Percentiles rank a stretch among this genome's conserved stretches.
Conservation (phyloP, 164 flowering plant genomes). For the Euptelea pleiosperma region DNA sequence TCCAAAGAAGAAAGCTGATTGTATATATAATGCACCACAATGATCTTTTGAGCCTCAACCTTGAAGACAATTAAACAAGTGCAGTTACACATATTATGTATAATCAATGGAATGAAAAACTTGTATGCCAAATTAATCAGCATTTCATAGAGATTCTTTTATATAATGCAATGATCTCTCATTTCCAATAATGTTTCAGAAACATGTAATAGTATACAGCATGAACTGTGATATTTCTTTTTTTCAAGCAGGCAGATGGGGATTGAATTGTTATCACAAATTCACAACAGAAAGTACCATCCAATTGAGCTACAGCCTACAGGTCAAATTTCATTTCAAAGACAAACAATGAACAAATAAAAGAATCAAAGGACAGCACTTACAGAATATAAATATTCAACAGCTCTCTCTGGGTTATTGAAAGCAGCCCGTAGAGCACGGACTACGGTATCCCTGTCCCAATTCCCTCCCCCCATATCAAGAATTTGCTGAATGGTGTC, state of each 20-base stretch:
- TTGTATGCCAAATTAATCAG: too few relatives aligned
- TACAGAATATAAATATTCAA: conserved; percentile 90
- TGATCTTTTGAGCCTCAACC: too few relatives aligned
- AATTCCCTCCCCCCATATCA: conserved; percentile 95
- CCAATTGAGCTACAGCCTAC: neutral
- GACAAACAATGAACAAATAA: neutral
- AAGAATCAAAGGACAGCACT: conserved; percentile 15
- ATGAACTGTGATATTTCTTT: too few relatives aligned
- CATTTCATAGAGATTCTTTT: neutral
- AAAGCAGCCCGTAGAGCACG: conserved; percentile 96
- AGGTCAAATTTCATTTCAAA: neutral
- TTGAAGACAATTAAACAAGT: too few relatives aligned
- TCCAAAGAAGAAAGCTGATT: too few relatives aligned
- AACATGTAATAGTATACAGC: neutral
- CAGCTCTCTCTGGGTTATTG: conserved; percentile 96
- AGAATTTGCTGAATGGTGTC: conserved; percentile 69
- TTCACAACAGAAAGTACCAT: neutral
- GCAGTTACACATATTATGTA: too few relatives aligned
- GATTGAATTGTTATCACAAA: too few relatives aligned
- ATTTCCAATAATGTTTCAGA: neutral
- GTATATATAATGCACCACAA: too few relatives aligned
- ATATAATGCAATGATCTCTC: neutral
- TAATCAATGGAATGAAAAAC: too few relatives aligned
- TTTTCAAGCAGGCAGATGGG: neutral
- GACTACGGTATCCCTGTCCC: conserved; percentile 90